Evolutionary conservation across 202 grass and related monocot species (phyloP).

Genomic region (Hordeum pubiflorum): DNA sequence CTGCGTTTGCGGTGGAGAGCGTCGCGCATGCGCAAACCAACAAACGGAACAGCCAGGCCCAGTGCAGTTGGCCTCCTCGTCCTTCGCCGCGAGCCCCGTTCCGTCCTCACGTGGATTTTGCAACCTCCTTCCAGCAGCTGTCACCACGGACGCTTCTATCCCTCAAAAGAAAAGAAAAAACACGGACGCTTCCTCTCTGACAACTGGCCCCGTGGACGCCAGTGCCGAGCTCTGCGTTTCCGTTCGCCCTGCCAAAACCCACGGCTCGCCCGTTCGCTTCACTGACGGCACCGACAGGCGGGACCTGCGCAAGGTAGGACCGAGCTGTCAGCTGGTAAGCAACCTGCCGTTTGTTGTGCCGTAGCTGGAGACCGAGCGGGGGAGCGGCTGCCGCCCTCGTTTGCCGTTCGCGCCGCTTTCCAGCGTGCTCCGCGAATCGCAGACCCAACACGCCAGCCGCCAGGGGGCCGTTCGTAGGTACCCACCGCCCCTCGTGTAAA

Average conservation of each 20-base stretch:
- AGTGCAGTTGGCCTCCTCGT: neutral
- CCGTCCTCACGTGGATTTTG: neutral
- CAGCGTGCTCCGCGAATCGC: neutral
- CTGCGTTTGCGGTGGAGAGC: neutral
- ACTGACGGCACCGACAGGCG: neutral
- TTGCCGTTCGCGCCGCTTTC: neutral
- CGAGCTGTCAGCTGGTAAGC: neutral
- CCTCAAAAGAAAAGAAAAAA: too few species aligned
- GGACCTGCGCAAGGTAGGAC: accelerated
- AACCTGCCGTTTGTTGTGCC: neutral
- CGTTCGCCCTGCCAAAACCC: neutral
- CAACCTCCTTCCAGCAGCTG: neutral
- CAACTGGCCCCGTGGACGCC: neutral
- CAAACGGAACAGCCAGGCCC: neutral
- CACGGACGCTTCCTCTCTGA: neutral
- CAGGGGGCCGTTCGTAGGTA: constrained; percentile 8
- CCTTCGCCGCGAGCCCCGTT: neutral
- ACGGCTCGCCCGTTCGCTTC: neutral
- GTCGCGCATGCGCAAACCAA: neutral
- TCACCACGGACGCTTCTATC: neutral
- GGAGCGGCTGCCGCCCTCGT: neutral
- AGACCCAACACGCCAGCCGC: constrained; percentile 12
- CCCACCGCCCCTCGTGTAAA: neutral
- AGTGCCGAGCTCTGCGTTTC: neutral
- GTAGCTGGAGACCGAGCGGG: neutral